Conservation (phyloP, 441 rosid genomes). For the Erodium moschatum region DNA sequence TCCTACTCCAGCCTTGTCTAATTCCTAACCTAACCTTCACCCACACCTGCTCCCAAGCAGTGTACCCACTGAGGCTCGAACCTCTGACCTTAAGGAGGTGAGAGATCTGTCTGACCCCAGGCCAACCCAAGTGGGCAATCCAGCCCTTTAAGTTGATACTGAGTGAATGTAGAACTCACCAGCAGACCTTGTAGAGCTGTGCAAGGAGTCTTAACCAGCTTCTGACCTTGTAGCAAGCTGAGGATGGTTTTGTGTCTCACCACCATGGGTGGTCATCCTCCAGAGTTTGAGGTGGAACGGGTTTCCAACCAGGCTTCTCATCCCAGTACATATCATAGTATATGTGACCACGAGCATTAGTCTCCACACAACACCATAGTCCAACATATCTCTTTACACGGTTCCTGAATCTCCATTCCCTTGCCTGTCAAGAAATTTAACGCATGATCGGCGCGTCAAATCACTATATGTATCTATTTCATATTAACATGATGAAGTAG, state of each 20-base stretch:
- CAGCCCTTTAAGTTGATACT: not conserved
- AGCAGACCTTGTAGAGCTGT: too few relatives aligned
- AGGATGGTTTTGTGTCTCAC: slow-evolving; percentile 26
- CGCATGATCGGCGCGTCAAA: slow-evolving; percentile 13
- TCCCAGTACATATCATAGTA: slow-evolving; percentile 97
- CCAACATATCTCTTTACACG: slow-evolving; percentile 75
- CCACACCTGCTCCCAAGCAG: not conserved
- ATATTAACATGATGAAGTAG: not conserved
- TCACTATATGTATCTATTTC: not conserved
- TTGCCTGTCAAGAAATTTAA: slow-evolving; percentile 31
- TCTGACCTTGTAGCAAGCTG: not conserved
- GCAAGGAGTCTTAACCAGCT: not conserved
- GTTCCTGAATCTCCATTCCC: slow-evolving; percentile 61
- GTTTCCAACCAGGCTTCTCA: slow-evolving; percentile 90
- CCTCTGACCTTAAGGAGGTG: too few relatives aligned
- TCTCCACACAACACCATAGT: slow-evolving; percentile 89
- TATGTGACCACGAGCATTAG: slow-evolving; percentile 74
- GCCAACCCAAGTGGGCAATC: not conserved
- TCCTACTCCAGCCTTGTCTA: too few relatives aligned
- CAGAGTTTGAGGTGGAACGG: slow-evolving; percentile 62
- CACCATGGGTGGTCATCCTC: slow-evolving; percentile 78
- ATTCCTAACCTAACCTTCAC: not conserved
- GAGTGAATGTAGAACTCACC: slow-evolving; percentile 7
- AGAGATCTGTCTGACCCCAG: too few relatives aligned
- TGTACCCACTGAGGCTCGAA: too few relatives aligned